phyloP scores from a whole-genome alignment of 1,284 basidiomycete species.

The Trichosporon coremiiforme region DNA sequence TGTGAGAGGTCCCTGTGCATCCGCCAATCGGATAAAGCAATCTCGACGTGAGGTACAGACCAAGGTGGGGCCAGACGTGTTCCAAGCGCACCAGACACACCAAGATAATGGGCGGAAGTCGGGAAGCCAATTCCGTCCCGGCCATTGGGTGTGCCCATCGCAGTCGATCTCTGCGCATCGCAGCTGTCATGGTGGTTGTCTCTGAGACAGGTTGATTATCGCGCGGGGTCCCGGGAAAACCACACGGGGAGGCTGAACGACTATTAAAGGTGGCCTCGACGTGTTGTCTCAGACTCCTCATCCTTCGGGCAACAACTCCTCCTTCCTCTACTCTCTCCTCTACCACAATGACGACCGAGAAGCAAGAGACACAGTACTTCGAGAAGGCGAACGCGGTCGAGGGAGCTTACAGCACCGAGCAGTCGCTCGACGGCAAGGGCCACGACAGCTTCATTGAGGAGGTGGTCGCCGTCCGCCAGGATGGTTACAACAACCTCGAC shows the following conservation, averaged over 20 bases:
- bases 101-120: conserved; percentile 4
- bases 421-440: conserved; percentile 11
- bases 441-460: conserved; percentile 16
- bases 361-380: conserved; percentile 13
- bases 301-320: neutral
- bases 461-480: neutral
- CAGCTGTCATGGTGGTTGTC: neutral
- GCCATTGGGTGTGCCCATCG: neutral
- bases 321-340: neutral
- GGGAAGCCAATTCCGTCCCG: conserved; percentile 5
- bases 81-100: neutral
- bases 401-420: neutral
- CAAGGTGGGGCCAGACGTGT: neutral
- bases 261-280: neutral
- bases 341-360: conserved; percentile 1
- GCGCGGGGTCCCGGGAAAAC: conserved; percentile 2
- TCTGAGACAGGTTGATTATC: neutral
- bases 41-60: neutral
- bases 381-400: conserved; percentile 13
- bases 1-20: neutral
- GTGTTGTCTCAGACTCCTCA: neutral
- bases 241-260: neutral
- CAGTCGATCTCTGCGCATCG: neutral
- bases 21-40: conserved; percentile 19
- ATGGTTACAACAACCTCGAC: conserved; percentile 25